Percentiles rank a stretch among this genome's conserved stretches.
Conservation (phyloP, 208 protist species). For the Acanthamoeba divionensis region DNA sequence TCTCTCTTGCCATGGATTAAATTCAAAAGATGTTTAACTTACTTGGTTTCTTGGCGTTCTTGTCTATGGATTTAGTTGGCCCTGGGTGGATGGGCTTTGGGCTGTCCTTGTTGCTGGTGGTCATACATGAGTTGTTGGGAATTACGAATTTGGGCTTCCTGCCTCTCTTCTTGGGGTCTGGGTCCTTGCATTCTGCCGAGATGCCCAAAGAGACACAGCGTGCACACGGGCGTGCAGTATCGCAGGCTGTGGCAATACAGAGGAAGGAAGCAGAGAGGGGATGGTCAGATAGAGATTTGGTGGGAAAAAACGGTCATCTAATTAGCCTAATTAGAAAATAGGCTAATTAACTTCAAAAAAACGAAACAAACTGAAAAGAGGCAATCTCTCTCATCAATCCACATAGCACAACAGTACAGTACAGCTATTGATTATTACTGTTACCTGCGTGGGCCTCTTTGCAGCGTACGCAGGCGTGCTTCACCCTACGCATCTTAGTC, state of each 20-base stretch:
- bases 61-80: neutral
- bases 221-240: neutral
- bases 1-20: neutral
- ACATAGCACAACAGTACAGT: neutral
- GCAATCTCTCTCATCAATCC: neutral
- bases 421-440: neutral
- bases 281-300: too few species aligned
- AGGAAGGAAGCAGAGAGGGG: too few species aligned
- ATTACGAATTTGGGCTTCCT: neutral
- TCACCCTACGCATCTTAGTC: too few species aligned
- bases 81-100: neutral
- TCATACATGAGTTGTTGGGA: neutral
- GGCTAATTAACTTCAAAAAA: neutral
- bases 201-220: neutral
- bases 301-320: neutral
- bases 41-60: neutral
- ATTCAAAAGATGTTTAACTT: neutral
- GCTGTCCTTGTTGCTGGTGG: neutral
- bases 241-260: neutral
- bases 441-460: neutral
- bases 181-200: neutral
- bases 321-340: neutral
- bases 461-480: constrained; percentile 6
- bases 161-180: constrained; percentile 9
- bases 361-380: neutral